Evolutionary conservation across 441 rosid genomes (phyloP).

Genomic region (Arabidopsis lyrata): DNA sequence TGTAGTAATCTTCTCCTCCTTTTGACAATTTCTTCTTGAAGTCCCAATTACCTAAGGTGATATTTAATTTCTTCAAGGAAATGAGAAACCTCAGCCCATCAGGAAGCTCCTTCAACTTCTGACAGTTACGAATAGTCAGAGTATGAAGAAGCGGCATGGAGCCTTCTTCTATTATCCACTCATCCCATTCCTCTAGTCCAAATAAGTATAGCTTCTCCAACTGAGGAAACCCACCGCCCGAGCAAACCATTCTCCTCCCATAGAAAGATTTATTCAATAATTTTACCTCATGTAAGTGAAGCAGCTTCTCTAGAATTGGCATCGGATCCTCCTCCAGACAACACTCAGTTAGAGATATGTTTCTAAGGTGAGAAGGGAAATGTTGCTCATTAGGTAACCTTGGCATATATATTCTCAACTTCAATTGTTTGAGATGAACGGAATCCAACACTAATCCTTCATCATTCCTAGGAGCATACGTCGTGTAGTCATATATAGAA

Average conservation of each 20-base stretch:
- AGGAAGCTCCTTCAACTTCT: not conserved
- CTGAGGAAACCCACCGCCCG: conserved; percentile 11
- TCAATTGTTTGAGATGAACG: not conserved
- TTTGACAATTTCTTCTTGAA: not conserved
- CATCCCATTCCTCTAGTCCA: not conserved
- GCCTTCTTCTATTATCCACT: conserved; percentile 40
- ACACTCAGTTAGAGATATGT: rapidly evolving
- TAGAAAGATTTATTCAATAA: not conserved
- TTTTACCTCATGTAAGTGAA: not conserved
- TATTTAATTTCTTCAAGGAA: not conserved
- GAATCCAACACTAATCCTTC: not conserved
- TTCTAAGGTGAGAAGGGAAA: conserved; percentile 10
- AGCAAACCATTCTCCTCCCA: conserved; percentile 19
- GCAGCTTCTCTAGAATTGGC: conserved; percentile 6
- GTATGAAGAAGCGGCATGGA: conserved; percentile 32
- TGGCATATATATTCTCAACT: not conserved
- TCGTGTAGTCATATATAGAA: not conserved
- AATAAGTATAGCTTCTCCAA: not conserved
- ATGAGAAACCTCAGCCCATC: not conserved
- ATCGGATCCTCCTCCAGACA: not conserved
- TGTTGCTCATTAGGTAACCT: conserved; percentile 20
- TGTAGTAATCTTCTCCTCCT: conserved; percentile 9
- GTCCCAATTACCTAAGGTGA: not conserved
- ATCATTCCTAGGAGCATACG: too few species aligned
- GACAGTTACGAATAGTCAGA: not conserved